Conservation (phyloP, 164 flowering plant genomes). For the Annona squamosa region DNA sequence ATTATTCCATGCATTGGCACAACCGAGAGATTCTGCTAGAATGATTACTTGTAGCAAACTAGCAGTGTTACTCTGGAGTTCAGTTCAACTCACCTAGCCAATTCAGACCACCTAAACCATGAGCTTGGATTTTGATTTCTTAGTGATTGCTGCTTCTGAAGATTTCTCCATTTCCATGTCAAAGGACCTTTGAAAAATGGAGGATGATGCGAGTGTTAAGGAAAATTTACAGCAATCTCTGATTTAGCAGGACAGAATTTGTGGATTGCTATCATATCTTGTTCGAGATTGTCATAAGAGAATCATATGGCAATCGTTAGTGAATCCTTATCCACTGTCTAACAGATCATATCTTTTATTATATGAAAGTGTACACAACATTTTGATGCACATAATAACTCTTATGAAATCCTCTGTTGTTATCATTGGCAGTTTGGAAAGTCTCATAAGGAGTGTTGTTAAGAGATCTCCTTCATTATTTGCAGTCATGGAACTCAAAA, state of each 20-base stretch:
- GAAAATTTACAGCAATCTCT: no score
- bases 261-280: background rate
- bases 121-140: background rate
- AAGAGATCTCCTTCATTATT: background rate
- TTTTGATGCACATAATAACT: conserved; percentile 1
- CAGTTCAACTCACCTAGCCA: background rate
- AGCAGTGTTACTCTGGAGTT: no score
- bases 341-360: background rate
- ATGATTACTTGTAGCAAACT: no score
- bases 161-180: background rate
- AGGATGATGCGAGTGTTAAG: background rate
- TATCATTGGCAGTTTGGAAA: conserved; percentile 6
- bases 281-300: background rate
- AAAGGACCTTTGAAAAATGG: background rate
- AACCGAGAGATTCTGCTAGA: no score
- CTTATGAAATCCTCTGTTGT: conserved; percentile 1
- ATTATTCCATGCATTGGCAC: no score
- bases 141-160: background rate
- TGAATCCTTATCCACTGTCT: background rate
- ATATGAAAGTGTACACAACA: background rate
- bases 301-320: background rate
- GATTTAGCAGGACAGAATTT: background rate
- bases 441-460: conserved; percentile 5
- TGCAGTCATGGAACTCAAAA: conserved; percentile 2
- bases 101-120: background rate